Base-by-base conservation (phyloP, 2,329 filamentous ascomycete genomes). In the Penicillium sp. region DNA sequence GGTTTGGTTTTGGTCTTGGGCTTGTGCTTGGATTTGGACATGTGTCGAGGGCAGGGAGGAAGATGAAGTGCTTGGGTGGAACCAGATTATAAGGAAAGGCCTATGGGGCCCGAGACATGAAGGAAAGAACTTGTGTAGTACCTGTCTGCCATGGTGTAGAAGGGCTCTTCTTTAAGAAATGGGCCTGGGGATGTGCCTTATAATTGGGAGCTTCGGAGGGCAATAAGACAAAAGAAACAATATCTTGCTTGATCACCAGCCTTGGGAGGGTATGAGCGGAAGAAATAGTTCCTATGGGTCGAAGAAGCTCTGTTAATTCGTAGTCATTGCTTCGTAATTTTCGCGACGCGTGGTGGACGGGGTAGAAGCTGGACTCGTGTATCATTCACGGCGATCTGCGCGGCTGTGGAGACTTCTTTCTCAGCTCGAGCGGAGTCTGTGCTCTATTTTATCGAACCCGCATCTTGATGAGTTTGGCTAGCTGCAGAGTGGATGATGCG, bases 401-500 rank as follows among this genome's bases (percentile, higher is more conserved):
- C 44, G 33, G 40, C 40, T 18, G 33, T 49, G 24, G 46, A 22
- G 24, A 16, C 47, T 52, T 50, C 50, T 50, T 44, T 35, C 19
- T 44, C 50, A 60, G 44, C 13, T 31, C 37, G n/a, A 52, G 31
- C 19, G 35, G 36, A 51, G 47, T 22, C 54, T 41, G 56, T 54
- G 51, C 36, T 43, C 31, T 53, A 19, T 19, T 22, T 22, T 10
- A 53, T 51, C 22, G 50, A 51, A 5, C 27, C 19, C 13, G 33
- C 44, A 60, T 41, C n/a, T 56, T 19, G 40, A 41, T 41, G 18
- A 22, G 40, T 56, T 59, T 36, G 51, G 55, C 59, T 56, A 60
- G 55, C 37, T 61, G 60, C 60, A 64, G 56, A 56, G 54, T 54
- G 22, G 50, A 50, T 64, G 62, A 62, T 62, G 60, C 47, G 62